Percentiles rank a stretch among this genome's conserved stretches.
Evolutionary conservation across 2,329 filamentous ascomycete genomes (phyloP).

Genomic region (Amphichorda felina): DNA sequence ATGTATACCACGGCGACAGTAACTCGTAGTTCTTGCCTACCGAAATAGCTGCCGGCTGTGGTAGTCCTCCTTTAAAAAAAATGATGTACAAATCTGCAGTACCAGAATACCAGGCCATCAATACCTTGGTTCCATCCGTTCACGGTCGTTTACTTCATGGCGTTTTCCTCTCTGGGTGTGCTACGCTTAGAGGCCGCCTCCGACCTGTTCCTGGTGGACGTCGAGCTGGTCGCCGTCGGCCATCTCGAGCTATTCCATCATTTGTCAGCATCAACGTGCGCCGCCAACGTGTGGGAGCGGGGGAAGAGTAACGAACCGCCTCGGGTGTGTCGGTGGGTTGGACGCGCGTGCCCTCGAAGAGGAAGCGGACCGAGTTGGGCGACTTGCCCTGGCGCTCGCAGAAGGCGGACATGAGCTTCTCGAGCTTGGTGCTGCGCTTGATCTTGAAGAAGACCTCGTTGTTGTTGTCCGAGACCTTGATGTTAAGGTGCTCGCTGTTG

Average conservation of each 20-base stretch:
- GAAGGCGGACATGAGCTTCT: constrained; percentile 97
- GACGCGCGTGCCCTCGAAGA: constrained; percentile 93
- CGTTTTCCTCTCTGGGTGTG: background rate
- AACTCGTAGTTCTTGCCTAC: no score
- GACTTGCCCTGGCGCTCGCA: constrained; percentile 93
- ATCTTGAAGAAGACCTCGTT: constrained; percentile 99
- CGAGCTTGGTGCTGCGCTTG: constrained; percentile 88
- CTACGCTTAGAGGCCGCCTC: constrained; percentile 37
- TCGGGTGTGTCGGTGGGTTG: constrained; percentile 84
- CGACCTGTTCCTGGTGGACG: constrained; percentile 96
- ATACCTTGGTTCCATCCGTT: background rate
- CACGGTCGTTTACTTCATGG: no score
- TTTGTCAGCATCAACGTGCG: background rate
- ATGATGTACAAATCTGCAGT: background rate
- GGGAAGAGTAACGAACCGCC: constrained; percentile 49
- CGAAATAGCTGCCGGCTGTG: no score
- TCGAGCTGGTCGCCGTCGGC: constrained; percentile 90
- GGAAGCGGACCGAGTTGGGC: constrained; percentile 72
- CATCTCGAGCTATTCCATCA: constrained; percentile 72
- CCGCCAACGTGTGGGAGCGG: background rate
- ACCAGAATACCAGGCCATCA: background rate
- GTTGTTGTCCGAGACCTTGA: constrained; percentile 98
- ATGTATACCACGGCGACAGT: no score
- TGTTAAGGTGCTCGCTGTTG: constrained; percentile 79
- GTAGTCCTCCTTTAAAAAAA: background rate